Evolutionary conservation across 495 filamentous ascomycete species (phyloP).

Genomic region (Aspergillus cavernicola): DNA sequence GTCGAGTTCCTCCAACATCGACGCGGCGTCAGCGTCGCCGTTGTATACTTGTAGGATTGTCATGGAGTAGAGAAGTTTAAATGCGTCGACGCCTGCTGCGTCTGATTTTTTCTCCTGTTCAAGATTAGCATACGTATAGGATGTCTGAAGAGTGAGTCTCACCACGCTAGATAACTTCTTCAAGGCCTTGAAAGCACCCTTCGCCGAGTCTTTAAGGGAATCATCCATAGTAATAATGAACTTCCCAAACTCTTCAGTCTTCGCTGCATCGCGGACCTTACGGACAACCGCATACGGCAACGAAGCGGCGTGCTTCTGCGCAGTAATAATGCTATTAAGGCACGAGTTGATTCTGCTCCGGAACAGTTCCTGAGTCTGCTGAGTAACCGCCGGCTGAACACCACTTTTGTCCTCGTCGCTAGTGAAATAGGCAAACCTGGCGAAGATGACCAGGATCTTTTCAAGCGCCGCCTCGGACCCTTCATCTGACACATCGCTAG

Average conservation of each 20-base stretch:
- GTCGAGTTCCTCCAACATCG: constrained; percentile 69
- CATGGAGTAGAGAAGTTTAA: constrained; percentile 80
- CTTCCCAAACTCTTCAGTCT: constrained; percentile 39
- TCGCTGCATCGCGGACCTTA: constrained; percentile 44
- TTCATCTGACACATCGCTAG: constrained; percentile 30
- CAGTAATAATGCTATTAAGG: constrained; percentile 65
- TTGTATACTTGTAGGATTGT: constrained; percentile 86
- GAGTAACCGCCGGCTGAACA: constrained; percentile 48
- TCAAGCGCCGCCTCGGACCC: constrained; percentile 33
- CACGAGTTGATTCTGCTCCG: constrained; percentile 62
- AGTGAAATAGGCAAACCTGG: constrained; percentile 44
- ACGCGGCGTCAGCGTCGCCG: constrained; percentile 76
- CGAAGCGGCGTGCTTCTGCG: constrained; percentile 48
- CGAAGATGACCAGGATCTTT: constrained; percentile 38
- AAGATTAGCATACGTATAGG: constrained; percentile 8
- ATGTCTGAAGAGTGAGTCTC: constrained; percentile 15
- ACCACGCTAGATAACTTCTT: constrained; percentile 63
- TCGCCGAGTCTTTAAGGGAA: constrained; percentile 54
- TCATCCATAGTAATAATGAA: constrained; percentile 61
- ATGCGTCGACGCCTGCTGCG: constrained; percentile 47
- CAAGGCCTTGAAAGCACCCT: constrained; percentile 61
- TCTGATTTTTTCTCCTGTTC: constrained; percentile 37
- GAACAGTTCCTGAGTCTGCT: constrained; percentile 63
- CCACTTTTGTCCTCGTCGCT: constrained; percentile 21
- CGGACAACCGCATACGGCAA: constrained; percentile 51